phyloP scores from a whole-genome alignment of 495 filamentous ascomycete species.

The Tuber umbilicatum region DNA sequence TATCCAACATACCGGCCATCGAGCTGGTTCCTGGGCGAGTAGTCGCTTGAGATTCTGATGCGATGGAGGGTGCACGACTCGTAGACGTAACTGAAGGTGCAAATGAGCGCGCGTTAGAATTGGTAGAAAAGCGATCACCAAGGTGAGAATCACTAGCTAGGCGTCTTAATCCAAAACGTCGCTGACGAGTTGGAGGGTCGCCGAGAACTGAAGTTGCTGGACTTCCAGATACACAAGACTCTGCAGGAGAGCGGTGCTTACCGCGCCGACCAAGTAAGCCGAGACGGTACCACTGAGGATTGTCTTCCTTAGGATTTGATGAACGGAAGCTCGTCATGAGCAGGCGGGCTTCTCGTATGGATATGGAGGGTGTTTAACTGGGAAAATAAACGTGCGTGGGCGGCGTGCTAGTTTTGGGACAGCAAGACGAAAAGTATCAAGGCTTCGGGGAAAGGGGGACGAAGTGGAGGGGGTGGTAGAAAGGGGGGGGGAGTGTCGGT shows the following conservation, averaged over 20 bases:
- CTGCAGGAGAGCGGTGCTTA: slow-evolving; percentile 41
- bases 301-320: slow-evolving; percentile 40
- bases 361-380: slow-evolving; percentile 33
- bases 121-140: slow-evolving; percentile 35
- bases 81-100: slow-evolving; percentile 36
- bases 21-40: slow-evolving; percentile 42
- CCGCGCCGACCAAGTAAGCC: slow-evolving; percentile 38
- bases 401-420: slow-evolving; percentile 21
- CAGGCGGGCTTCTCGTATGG: slow-evolving; percentile 17
- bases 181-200: slow-evolving; percentile 38
- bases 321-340: slow-evolving; percentile 43
- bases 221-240: slow-evolving; percentile 40
- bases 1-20: slow-evolving; percentile 67
- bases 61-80: slow-evolving; percentile 31
- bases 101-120: slow-evolving; percentile 25
- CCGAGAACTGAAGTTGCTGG: slow-evolving; percentile 38
- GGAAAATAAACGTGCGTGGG: slow-evolving; percentile 1
- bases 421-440: slow-evolving; percentile 32
- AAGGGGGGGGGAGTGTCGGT: slow-evolving; percentile 33
- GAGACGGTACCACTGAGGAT: slow-evolving; percentile 39
- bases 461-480: slow-evolving; percentile 29
- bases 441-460: slow-evolving; percentile 26
- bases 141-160: slow-evolving; percentile 41
- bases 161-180: slow-evolving; percentile 38
- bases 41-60: slow-evolving; percentile 32